Base-by-base conservation (phyloP, 225 moss, liverwort and hornwort genomes). In the Climacium dendroides region DNA sequence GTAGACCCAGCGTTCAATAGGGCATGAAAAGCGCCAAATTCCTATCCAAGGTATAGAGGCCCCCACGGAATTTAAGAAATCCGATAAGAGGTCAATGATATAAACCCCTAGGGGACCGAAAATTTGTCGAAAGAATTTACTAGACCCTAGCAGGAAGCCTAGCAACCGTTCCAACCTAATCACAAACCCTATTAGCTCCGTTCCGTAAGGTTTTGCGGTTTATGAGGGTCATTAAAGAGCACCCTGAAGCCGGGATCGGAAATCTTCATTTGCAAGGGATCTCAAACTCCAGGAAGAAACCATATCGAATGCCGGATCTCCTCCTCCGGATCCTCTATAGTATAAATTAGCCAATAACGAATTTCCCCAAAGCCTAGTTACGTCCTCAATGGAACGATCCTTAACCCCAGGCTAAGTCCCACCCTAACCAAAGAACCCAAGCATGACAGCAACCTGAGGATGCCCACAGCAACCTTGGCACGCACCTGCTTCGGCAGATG, bases 401-500 rank as follows among this genome's bases (percentile, higher is more conserved):
- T 45, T 57, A 62, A 60, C 43, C 34, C 52, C 69, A n/a, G 22
- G 66, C 30, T 67, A 61, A 53, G 52, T 52, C 69, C 60, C 52
- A 71, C 25, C 29, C 28, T 69, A 84, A 59, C 83, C 16, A 45
- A 86, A 85, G 26, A 81, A 61, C 55, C 70, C 71, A 88, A 86
- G 70, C 26, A 64, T 76, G 50, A 79, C 65, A 79, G 50, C 35
- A 58, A 83, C n/a, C 50, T 32, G 23, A 72, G 82, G 37, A 77
- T 32, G 86, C 39, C 57, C 74, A 80, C 61, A 83, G 50, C 32
- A 67, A 64, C 54, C 61, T 66, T 55, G 35, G 45, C 53, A 87
- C 90, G 8, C 58, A 93, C 93, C 91, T 92, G 74, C 53, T 86
- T 87, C 76, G 24, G 87, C 83, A 89, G 85, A 80, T 88, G 89